Evolutionary conservation across 169 alveolate genomes (phyloP), one percentile per base, ranked within the genome.

Genomic region (Plasmodium malariae): DNA sequence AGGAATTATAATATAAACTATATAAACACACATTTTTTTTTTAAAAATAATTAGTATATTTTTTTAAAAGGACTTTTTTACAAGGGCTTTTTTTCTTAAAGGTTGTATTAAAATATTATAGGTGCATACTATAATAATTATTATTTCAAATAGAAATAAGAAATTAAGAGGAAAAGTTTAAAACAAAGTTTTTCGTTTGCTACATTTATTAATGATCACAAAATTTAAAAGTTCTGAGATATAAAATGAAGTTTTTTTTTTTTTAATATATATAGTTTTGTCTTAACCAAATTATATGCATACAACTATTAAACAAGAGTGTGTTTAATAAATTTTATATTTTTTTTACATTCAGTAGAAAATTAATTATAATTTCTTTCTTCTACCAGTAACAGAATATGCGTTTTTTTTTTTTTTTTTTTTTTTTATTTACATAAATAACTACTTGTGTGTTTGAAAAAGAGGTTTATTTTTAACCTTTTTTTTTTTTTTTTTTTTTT

Each of bases 101-200:
- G 59, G 45, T 7, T 32, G 37, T 54, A 55, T 21, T 36, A 55
- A 48, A 45, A 26, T 30, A 30, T 14, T 36, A 45, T 40, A 54
- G 87, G 87, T 73, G 87, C 68, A 63, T 40, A 73, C 32, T 68
- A 32, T 19, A 71, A 37, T 57, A 71, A 49, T 71, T 71, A 48
- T 48, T 49, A 19, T 71, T 26, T 34, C 24, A 54, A 54, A 32
- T 32, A 73, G 72, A 73, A 73, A 37, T 54, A 19, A 43, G 24
- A 55, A 70, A 70, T 45, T 67, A 30, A 34, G 83, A 7, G 40
- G 83, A 32, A 45, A 70, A 73, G 28, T 17, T 55, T 30, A 43
- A 57, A 73, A 36, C 21, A 60, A 55, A 36, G 28, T 54, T 73
- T 26, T 57, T 34, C 36, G 21, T 63, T 73, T 63, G 48, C 19